A percentile compares a stretch with the other conserved stretches of the same genome.
Evolutionary conservation across 2,329 filamentous ascomycete species (phyloP).

Genomic region (Monosporascus sp.): DNA sequence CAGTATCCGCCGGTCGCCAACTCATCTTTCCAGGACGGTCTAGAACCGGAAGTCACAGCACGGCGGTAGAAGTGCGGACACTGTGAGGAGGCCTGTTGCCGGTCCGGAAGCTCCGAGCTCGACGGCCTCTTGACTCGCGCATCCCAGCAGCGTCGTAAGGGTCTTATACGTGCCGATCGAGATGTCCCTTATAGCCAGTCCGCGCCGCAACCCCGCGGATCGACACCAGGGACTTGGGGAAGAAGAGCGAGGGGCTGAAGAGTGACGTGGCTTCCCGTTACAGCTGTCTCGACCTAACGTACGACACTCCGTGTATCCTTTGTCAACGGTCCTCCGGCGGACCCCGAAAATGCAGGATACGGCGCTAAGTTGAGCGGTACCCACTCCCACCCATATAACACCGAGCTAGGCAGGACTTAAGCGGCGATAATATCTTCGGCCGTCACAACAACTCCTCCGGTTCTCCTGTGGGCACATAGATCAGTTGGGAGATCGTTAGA

Average conservation of each 20-base stretch:
- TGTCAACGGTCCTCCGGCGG: no score
- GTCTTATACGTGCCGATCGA: slow-evolving; percentile 24
- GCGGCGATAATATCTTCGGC: no score
- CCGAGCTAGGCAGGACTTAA: no score
- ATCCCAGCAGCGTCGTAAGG: slow-evolving; percentile 17
- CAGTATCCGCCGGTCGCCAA: slow-evolving; percentile 16
- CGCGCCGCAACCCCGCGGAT: slow-evolving; percentile 21
- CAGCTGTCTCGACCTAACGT: no score
- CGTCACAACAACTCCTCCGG: no score
- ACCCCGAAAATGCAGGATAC: no score
- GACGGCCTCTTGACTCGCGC: slow-evolving; percentile 16
- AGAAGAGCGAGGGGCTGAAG: slow-evolving; percentile 13
- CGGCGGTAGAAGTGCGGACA: slow-evolving; percentile 22
- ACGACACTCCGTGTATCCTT: no score
- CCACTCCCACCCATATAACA: no score
- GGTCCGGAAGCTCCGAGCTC: slow-evolving; percentile 19
- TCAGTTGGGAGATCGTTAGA: no score
- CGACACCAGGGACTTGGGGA: slow-evolving; percentile 22
- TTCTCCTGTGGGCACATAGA: no score
- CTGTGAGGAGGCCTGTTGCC: slow-evolving; percentile 22
- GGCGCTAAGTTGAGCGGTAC: no score
- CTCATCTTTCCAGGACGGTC: slow-evolving; percentile 24
- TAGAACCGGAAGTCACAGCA: slow-evolving; percentile 16
- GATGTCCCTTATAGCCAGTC: slow-evolving; percentile 10
- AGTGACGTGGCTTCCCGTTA: slow-evolving; percentile 2